Evolutionary conservation across 2,329 filamentous ascomycete species (phyloP).

Genomic region (Metarhizium brunneum): DNA sequence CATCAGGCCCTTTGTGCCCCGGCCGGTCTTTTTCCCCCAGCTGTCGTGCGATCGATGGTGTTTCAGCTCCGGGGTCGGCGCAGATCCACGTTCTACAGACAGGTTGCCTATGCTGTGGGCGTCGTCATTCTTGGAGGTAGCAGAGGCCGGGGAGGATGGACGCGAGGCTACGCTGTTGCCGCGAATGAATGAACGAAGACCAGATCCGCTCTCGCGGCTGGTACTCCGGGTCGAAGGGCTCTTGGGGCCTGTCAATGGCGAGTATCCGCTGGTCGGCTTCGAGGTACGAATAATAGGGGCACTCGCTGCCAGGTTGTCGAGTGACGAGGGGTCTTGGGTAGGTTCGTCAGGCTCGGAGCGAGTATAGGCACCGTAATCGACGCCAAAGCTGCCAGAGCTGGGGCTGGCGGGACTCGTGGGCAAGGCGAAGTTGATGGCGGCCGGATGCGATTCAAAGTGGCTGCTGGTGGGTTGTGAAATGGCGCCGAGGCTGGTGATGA

Average conservation of each 20-base stretch:
- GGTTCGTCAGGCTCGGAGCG: conserved; percentile 40
- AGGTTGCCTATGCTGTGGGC: conserved; percentile 54
- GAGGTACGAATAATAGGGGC: conserved; percentile 73
- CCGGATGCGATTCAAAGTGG: conserved; percentile 55
- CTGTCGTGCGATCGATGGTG: conserved; percentile 49
- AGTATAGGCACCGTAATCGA: conserved; percentile 62
- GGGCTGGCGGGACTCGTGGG: conserved; percentile 27
- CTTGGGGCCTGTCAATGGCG: conserved; percentile 57
- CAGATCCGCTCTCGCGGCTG: conserved; percentile 38
- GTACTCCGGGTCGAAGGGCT: conserved; percentile 38
- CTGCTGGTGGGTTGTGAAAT: conserved; percentile 58
- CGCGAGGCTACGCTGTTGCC: conserved; percentile 35
- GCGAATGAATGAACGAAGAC: conserved; percentile 52
- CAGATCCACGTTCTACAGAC: conserved; percentile 49
- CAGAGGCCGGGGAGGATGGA: conserved; percentile 50
- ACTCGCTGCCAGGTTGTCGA: conserved; percentile 52
- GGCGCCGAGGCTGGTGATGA: conserved; percentile 61
- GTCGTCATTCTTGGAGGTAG: conserved; percentile 47
- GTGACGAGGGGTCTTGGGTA: conserved; percentile 34
- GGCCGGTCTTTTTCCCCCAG: conserved; percentile 48
- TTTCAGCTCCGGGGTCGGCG: conserved; percentile 38
- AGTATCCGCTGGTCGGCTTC: conserved; percentile 70
- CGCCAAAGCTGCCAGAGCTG: conserved; percentile 49
- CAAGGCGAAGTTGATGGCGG: conserved; percentile 29
- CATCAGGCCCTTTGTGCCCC: conserved; percentile 51